Percentiles rank a stretch among this genome's conserved stretches.
These are phyloP conservation scores for Aaosphaeria arxii DNA, from an alignment of 2,329 filamentous ascomycete species.

Conservation along the genomic window DNA sequence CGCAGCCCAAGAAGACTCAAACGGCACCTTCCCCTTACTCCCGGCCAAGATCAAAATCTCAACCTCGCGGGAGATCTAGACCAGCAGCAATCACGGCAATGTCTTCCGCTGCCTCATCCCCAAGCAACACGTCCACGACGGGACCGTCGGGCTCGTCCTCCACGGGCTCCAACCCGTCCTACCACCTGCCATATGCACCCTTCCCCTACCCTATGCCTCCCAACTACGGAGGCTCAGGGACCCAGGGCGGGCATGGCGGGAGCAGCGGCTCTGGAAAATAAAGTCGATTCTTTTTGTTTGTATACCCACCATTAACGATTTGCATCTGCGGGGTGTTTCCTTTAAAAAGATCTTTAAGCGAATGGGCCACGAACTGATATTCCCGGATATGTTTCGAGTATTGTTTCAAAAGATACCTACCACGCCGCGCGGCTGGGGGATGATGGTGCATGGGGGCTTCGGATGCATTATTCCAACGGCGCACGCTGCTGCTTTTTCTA, in stretches of 20 bases:
- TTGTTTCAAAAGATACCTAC: too few species aligned
- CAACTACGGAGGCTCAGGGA: conserved; percentile 4
- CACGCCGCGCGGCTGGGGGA: too few species aligned
- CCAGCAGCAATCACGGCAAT: conserved; percentile 11
- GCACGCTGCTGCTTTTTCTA: too few species aligned
- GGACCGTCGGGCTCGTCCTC: conserved; percentile 13
- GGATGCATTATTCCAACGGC: too few species aligned
- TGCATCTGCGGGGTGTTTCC: too few species aligned
- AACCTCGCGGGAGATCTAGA: conserved; percentile 5
- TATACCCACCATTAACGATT: not conserved
- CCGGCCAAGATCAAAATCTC: conserved; percentile 13
- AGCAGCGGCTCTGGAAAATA: conserved; percentile 11
- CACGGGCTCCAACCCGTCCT: conserved; percentile 15
- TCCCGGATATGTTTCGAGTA: too few species aligned
- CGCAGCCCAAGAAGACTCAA: conserved; percentile 9
- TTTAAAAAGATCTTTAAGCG: too few species aligned
- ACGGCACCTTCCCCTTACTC: conserved; percentile 12
- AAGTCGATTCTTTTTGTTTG: not conserved
- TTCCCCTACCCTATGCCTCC: conserved; percentile 37
- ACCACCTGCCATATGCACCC: conserved; percentile 35
- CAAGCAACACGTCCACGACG: conserved; percentile 28
- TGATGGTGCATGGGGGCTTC: too few species aligned
- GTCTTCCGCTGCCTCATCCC: conserved; percentile 33
- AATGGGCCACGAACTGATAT: too few species aligned
- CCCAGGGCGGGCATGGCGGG: conserved; percentile 15